These are phyloP conservation scores for Aspergillus fumigatus DNA, from an alignment of 2,329 filamentous ascomycete species.

Conservation along the genomic window DNA sequence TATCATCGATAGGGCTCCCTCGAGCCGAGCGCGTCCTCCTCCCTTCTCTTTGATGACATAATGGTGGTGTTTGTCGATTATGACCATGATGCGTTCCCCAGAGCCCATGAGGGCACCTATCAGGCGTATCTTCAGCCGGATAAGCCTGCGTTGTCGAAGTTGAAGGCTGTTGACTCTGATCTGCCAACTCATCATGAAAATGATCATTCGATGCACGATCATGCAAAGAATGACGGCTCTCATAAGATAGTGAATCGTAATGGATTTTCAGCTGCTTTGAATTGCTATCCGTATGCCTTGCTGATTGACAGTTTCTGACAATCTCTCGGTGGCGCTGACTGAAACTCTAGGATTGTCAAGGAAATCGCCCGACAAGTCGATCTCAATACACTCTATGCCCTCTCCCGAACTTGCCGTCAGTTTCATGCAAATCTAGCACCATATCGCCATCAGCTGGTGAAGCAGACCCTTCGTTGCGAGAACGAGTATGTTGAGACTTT, in stretches of 20 bases:
- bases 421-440: constrained; percentile 74
- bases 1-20: constrained; percentile 9
- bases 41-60: constrained; percentile 16
- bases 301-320: constrained; percentile 12
- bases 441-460: constrained; percentile 68
- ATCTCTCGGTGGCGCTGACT: constrained; percentile 14
- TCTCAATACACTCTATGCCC: constrained; percentile 77
- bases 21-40: constrained; percentile 5
- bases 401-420: constrained; percentile 76
- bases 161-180: constrained; percentile 11
- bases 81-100: constrained; percentile 31
- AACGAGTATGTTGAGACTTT: constrained; percentile 57
- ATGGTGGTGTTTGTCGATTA: constrained; percentile 49
- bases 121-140: constrained; percentile 16
- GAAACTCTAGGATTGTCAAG: constrained; percentile 62
- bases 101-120: constrained; percentile 10
- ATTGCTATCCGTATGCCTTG: constrained; percentile 46
- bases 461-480: constrained; percentile 71
- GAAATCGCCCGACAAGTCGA: constrained; percentile 74
- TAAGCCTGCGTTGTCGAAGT: constrained; percentile 19
- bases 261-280: constrained; percentile 40
- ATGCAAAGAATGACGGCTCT: constrained; percentile 1
- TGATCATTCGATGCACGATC: constrained; percentile 2
- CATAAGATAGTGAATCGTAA: constrained; percentile 23
- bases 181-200: constrained; percentile 7